Conservation (phyloP, 306 rosid genomes). For the Psophocarpus tetragonolobus region DNA sequence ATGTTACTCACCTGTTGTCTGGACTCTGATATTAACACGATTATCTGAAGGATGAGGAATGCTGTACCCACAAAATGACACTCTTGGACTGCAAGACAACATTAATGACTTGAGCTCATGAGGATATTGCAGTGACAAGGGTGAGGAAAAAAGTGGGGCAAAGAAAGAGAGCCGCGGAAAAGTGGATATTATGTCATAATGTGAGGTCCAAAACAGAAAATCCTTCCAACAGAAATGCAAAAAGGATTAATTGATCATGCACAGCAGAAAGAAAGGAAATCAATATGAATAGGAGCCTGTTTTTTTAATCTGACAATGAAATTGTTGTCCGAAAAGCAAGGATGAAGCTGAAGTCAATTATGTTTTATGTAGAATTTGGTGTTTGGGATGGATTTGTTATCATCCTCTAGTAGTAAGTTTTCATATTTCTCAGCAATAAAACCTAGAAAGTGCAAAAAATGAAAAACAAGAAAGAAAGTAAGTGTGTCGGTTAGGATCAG, state of each 20-base stretch:
- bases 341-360: neutral
- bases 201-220: neutral
- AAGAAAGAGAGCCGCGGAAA: neutral
- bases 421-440: neutral
- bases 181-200: neutral
- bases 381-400: neutral
- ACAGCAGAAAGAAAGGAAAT: neutral
- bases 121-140: neutral
- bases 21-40: constrained; percentile 76
- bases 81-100: constrained; percentile 68
- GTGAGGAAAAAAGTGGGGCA: neutral
- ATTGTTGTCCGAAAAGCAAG: neutral
- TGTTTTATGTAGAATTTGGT: neutral
- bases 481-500: neutral
- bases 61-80: constrained; percentile 75
- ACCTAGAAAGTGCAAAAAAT: neutral
- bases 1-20: constrained; percentile 75
- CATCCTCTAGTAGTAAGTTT: neutral
- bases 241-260: neutral
- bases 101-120: neutral
- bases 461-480: neutral
- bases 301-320: neutral
- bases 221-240: neutral
- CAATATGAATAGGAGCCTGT: neutral
- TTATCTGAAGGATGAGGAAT: constrained; percentile 93